phyloP scores from a whole-genome alignment of 768 basidiomycete species.

The Kwoniella sp. region DNA sequence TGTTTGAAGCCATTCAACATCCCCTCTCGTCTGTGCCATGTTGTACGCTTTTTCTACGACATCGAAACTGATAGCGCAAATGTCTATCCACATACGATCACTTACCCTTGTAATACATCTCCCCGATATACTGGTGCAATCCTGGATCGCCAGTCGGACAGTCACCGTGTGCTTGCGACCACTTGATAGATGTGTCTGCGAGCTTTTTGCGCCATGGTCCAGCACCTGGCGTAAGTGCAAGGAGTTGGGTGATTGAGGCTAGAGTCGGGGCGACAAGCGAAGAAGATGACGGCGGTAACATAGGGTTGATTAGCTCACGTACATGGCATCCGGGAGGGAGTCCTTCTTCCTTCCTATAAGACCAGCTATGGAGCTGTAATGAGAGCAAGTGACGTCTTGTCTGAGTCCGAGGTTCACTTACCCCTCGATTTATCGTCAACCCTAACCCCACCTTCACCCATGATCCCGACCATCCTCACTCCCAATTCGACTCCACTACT shows the following conservation, averaged over 20 bases:
- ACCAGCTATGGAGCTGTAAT: too few species aligned
- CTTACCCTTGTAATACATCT: conserved; percentile 61
- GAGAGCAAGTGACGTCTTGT: neutral
- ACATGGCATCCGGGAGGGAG: too few species aligned
- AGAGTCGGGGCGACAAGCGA: neutral
- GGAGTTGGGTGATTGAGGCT: conserved; percentile 88
- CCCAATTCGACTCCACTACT: conserved; percentile 89
- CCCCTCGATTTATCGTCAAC: conserved; percentile 81
- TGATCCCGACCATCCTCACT: conserved; percentile 77
- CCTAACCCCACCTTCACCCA: conserved; percentile 69
- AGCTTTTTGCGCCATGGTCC: conserved; percentile 90
- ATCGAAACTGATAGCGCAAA: too few species aligned
- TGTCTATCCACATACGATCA: too few species aligned
- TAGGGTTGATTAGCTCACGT: neutral
- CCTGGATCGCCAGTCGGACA: conserved; percentile 84
- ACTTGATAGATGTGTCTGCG: conserved; percentile 79
- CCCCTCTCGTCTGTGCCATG: too few species aligned
- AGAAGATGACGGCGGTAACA: too few species aligned
- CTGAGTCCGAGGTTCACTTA: conserved; percentile 55
- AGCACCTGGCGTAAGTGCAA: conserved; percentile 75
- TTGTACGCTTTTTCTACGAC: too few species aligned
- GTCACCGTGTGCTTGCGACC: conserved; percentile 77
- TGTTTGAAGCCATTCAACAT: too few species aligned
- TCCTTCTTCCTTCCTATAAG: too few species aligned
- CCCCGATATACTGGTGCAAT: conserved; percentile 86